Base-by-base conservation (phyloP, 2,329 filamentous ascomycete species). In the Xylariaceae sp. region DNA sequence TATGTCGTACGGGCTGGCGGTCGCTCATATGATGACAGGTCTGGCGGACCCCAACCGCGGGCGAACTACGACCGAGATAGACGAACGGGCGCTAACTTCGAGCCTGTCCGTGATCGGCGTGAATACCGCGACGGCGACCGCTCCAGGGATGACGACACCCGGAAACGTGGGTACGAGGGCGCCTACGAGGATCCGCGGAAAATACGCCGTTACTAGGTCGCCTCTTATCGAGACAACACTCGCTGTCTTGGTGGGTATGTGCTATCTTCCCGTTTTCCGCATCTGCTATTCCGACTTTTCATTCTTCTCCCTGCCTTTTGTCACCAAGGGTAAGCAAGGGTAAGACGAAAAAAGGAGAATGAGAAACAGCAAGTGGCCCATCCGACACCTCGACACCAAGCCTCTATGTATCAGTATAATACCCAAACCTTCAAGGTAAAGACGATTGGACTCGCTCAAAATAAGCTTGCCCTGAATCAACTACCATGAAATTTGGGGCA, bases 141-240 rank as follows among this genome's bases (percentile, higher is more conserved):
- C 63, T 80, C 80, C 53, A 77, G 81, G 61, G 82, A 85, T 49
- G 83, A 86, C 65, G 83, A 84, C 64, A 80, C 77, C 75, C 75
- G 85, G 72, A 84, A 90, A 80, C 85, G 88, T 72, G 82, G 87
- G 49, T 92, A 90, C 75, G 92, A 96, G 70, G 87, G 87, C 72
- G 84, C 85, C 64, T 88, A 93, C 76, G 92, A 96, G 71, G 93
- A 96, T 74, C 84, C 86, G 46, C 76, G 84, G 56, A 88, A 88
- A 74, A 71, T 87, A 61, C 84, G 86, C 63, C 83, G 86, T 63
- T 88, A 88, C 76, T 73, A 67, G 62, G 41, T 50, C 48, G 34
- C 54, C 51, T 58, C 61, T 64, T 87, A 78, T 78, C 71, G 71
- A 72, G 71, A 73, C 72, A 67, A 60, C 55, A 43, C 40, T 47